Evolutionary conservation across 495 filamentous ascomycete species (phyloP), one percentile per base, ranked within the genome.

Genomic region (Talaromyces stipitatus): DNA sequence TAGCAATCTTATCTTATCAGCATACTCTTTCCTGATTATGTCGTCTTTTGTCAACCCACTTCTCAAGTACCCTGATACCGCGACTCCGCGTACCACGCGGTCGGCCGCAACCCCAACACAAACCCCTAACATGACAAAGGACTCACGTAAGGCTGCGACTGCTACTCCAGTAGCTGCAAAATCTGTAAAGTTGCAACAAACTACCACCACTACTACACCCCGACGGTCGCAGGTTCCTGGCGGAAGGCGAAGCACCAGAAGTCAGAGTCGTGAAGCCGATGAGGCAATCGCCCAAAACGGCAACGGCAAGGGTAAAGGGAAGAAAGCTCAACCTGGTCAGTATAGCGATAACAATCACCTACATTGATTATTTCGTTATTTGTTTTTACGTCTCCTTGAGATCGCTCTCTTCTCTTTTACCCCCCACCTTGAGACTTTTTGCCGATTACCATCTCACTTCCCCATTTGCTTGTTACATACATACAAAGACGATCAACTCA

Each of bases 261-360:
- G 67, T 45, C 62, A 64, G 38, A 67, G 64, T 45, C 66, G 62
- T 8, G 65, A 63, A 30, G 55, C 57, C 11, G 58, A 64, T 27
- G 57, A 52, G 16, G 8, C 43, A 4, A 20, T 28, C 38, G 48
- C 48, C 24, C 48, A 51, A 48, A 48, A 32, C 32, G 32, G 48
- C 11, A 52, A 32, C 12, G 50, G 10, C 9, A 51, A 32, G 45
- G 22, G 20, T 30, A n/a, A 16, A 4, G 22, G 20, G 23, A 47
- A 53, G 16, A 58, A 46, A 36, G 26, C 48, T 27, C 32, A 38
- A 20, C 20, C 48, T 28, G 43, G 48, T 53, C n/a, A 45, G 48
- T 45, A 48, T 5, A 26, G 20, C 10, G 10, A 18, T 47, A 2
- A 20, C n/a, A 18, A 16, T 18, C n/a, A 41, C n/a, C n/a, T n/a